Base-by-base conservation (phyloP, 441 rosid genomes). In the Populus trichocarpa region DNA sequence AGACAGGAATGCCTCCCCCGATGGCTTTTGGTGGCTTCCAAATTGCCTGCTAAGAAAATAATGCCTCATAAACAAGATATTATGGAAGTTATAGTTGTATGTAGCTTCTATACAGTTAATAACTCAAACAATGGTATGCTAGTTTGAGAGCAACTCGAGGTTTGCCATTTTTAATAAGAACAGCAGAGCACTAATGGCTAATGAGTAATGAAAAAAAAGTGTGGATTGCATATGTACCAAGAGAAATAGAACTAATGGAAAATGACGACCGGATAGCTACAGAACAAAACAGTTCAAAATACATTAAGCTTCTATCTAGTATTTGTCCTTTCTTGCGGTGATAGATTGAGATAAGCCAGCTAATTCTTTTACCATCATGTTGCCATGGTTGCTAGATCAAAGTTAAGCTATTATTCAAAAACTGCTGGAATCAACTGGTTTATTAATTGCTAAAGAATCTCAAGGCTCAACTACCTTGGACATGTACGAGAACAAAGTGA, bases 1-100 rank as follows among this genome's bases (percentile, higher is more conserved):
- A 96, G 72, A 96, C 90, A 25, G 98, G 96, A 80, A 96, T 94
- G 67, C 99, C 99, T 74, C 99, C 99, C 80, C 97, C 83, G 57
- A 94, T 90, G 0, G 95, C 85, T 75, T 90, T 81, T 10, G 96
- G 94, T 70, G 96, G 92, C 82, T 84, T 94, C 75, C 84, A 89
- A 78, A 88, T 83, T 59, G 97, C 97, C 99, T 96, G 73, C 86
- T 59, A 30, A 78, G 59, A 78, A 57, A 14, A 70, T n/a, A 66
- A 25, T 33, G 63, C 12, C 35, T 18, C 53, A 38, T 22, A 57
- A 72, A 10, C 20, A 74, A 18, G 18, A 18, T 14, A 7, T 71
- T 25, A 22, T 38, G 14, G 69, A 78, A 77, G 20, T 53, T 75
- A 26, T 20, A 20, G 35, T 20, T 42, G 50, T 74, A 77, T 46